Percentiles rank a stretch among this genome's conserved stretches.
These are phyloP conservation scores for Mucuna pruriens DNA, from an alignment of 306 rosid species.

Conservation along the genomic window DNA sequence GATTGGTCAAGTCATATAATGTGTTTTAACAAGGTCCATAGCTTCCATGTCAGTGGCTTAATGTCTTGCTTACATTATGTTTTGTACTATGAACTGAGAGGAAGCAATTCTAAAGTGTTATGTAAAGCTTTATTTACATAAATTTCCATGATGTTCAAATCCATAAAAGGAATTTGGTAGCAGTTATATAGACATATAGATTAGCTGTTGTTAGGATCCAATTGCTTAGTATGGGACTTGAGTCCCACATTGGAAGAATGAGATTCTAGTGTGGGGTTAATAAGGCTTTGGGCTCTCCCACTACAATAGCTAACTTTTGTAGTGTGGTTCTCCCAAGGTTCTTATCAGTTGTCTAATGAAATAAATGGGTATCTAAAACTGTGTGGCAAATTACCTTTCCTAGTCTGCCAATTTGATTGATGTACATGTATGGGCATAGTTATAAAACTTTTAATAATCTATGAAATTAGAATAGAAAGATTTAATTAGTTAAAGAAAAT, in stretches of 20 bases:
- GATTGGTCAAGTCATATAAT: background rate
- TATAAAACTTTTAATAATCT: background rate
- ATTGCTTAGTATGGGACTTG: too few species aligned
- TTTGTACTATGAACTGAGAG: background rate
- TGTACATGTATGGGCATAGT: background rate
- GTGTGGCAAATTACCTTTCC: background rate
- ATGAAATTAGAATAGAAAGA: background rate
- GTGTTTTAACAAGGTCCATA: slow-evolving; percentile 8
- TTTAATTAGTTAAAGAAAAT: background rate
- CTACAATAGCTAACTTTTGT: too few species aligned
- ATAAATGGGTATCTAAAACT: slow-evolving; percentile 1
- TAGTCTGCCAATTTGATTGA: background rate
- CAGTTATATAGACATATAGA: background rate
- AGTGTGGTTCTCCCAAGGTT: too few species aligned
- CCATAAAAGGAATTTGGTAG: background rate
- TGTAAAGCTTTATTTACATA: slow-evolving; percentile 6
- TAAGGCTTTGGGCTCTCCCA: too few species aligned
- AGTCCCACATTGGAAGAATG: too few species aligned
- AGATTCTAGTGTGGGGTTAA: too few species aligned
- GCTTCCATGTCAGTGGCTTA: background rate
- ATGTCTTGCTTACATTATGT: background rate
- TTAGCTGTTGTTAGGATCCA: background rate
- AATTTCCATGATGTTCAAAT: background rate
- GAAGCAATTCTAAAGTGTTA: background rate
- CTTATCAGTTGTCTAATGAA: slow-evolving; percentile 9